Evolutionary conservation across 805 yeast genomes (phyloP), one percentile per base, ranked within the genome.

Genomic region (Scheffersomyces amazonensis): DNA sequence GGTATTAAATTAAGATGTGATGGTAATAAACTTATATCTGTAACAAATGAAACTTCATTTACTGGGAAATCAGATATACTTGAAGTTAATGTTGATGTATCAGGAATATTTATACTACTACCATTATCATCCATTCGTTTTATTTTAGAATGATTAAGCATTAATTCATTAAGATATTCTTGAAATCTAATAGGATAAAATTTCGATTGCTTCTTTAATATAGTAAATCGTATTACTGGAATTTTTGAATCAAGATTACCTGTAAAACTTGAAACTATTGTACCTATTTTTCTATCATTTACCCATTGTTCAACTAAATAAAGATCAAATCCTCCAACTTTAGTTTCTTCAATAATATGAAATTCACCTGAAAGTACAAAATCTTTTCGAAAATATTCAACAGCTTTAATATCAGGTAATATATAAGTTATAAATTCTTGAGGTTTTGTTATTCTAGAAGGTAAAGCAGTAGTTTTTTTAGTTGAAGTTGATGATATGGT

Each of bases 291-390:
- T 32, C 98, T 69, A 41, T 81, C 81, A 23, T 83, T 73, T 2
- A 86, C 83, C 99, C 99, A 93, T 59, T 91, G 97, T 58, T 93
- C 98, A 9, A 91, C 96, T 27, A 93, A 70, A 57, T 93, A 93
- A 12, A 86, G 76, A 60, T 93, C 98, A 55, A 84, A 88, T 1
- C 99, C 98, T 1, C 68, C 50, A 17, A 83, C 68, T 8, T 61
- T 63, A 4, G 80, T 60, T 37, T 69, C 72, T 32, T 75, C 76
- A 24, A 71, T 44, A 10, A 71, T 40, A 43, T 60, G 76, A 42
- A 67, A 59, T 35, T 66, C 72, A 33, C 58, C 56, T 4, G 47
- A 40, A 2, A 47, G 24, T 11, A 61, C 50, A 41, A 68, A 61
- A 30, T 66, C 72, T 36, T 69, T 52, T 41, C 65, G 64, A 36